These are phyloP conservation scores for Hansenula anomala DNA, from an alignment of 1,139 yeast genomes.

Conservation along the genomic window DNA sequence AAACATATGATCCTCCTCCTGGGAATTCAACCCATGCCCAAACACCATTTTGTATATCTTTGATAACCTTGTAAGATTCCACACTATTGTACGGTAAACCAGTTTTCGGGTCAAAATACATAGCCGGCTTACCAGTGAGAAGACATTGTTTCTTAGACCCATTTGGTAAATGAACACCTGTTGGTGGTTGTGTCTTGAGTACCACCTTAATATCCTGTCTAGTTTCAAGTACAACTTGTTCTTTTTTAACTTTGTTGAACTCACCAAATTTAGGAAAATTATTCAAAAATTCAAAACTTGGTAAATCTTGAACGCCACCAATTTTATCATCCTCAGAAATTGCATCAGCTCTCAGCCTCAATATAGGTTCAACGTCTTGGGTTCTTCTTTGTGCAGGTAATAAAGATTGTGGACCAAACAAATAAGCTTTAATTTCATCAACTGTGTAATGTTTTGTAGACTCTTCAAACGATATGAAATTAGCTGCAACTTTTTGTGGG, in stretches of 20 bases:
- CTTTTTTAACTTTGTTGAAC: conserved; percentile 43
- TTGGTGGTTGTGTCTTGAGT: conserved; percentile 62
- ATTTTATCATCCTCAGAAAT: conserved; percentile 6
- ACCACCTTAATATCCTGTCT: conserved; percentile 41
- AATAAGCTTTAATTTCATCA: conserved; percentile 36
- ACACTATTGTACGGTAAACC: conserved; percentile 85
- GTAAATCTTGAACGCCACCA: conserved; percentile 9
- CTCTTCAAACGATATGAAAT: conserved; percentile 43
- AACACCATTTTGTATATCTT: conserved; percentile 60
- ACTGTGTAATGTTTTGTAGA: conserved; percentile 34
- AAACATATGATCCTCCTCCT: conserved; percentile 65
- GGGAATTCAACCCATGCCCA: conserved; percentile 67
- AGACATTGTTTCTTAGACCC: conserved; percentile 65
- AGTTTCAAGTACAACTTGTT: conserved; percentile 31
- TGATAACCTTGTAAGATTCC: conserved; percentile 69
- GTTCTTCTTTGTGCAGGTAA: conserved; percentile 49
- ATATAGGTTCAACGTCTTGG: conserved; percentile 50
- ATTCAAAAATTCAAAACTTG: conserved; percentile 44
- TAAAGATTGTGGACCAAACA: conserved; percentile 60
- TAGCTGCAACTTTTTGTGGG: conserved; percentile 48
- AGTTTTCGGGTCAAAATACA: conserved; percentile 81
- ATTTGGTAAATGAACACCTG: conserved; percentile 70
- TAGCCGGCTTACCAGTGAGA: conserved; percentile 73
- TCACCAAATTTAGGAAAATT: conserved; percentile 65
- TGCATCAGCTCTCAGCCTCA: conserved; percentile 35